phyloP scores from a whole-genome alignment of 768 basidiomycete genomes.

The Tylopilus plumbeoviolaceoides region DNA sequence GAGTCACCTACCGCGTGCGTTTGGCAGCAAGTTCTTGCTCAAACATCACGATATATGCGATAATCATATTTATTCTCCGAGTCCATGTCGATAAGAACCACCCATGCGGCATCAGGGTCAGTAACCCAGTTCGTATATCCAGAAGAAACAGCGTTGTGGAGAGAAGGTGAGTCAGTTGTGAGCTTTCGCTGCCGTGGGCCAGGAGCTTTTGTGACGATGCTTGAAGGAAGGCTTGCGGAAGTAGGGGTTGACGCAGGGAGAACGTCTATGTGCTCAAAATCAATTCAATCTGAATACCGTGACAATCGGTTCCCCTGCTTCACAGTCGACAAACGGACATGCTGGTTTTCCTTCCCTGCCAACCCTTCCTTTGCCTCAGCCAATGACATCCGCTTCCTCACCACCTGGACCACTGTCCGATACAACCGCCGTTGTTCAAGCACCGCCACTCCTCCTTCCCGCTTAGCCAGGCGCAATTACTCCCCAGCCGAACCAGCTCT shows the following conservation, averaged over 20 bases:
- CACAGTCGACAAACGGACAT: too few relatives aligned
- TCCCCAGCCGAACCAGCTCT: too few relatives aligned
- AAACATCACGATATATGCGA: constrained; percentile 80
- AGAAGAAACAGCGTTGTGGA: neutral
- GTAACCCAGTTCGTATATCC: constrained; percentile 37
- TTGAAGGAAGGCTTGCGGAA: constrained; percentile 34
- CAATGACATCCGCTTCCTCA: too few relatives aligned
- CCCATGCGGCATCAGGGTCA: constrained; percentile 64
- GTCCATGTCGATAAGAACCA: constrained; percentile 89
- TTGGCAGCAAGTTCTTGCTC: constrained; percentile 28
- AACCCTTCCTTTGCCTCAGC: too few relatives aligned
- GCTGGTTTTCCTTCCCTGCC: too few relatives aligned
- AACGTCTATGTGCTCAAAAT: too few relatives aligned
- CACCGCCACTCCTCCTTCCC: too few relatives aligned
- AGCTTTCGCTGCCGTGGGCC: constrained; percentile 21
- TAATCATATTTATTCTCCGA: constrained; percentile 87
- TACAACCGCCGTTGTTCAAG: too few relatives aligned
- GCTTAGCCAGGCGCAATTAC: too few relatives aligned
- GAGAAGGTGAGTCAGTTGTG: constrained; percentile 10
- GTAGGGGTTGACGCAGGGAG: constrained; percentile 78
- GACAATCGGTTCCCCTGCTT: too few relatives aligned
- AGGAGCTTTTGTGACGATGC: constrained; percentile 57
- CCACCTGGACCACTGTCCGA: too few relatives aligned
- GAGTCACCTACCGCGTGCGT: constrained; percentile 44
- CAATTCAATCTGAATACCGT: too few relatives aligned